These are phyloP conservation scores for Cryoendolithus antarcticus DNA, from an alignment of 2,329 filamentous ascomycete species.

Conservation along the genomic window DNA sequence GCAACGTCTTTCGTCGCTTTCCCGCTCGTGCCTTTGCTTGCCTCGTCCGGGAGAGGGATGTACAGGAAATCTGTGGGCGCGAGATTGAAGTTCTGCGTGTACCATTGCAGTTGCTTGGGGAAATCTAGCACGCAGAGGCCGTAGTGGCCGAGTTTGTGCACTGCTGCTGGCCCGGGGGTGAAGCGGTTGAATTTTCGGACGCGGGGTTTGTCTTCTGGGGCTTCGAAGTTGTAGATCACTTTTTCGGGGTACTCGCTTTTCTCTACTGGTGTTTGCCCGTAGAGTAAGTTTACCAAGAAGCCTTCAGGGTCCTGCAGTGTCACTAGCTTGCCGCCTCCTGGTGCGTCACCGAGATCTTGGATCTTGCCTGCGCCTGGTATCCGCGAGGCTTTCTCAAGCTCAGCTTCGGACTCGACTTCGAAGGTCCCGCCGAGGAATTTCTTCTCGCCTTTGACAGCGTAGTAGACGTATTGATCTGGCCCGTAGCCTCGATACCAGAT, in stretches of 20 bases:
- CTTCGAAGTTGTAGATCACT: constrained; percentile 25
- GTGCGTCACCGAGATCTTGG: constrained; percentile 24
- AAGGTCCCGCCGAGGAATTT: constrained; percentile 33
- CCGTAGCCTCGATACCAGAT: constrained; percentile 33
- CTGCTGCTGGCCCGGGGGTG: constrained; percentile 35
- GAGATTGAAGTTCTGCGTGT: constrained; percentile 36
- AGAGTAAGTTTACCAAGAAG: constrained; percentile 29
- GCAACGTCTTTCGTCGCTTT: constrained; percentile 12
- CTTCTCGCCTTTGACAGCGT: constrained; percentile 27
- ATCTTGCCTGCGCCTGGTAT: constrained; percentile 21
- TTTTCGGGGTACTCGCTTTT: constrained; percentile 18
- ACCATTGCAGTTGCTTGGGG: constrained; percentile 19
- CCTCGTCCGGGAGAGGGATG: constrained; percentile 7
- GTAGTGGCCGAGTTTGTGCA: constrained; percentile 40
- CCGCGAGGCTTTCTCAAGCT: constrained; percentile 29
- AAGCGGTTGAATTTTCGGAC: constrained; percentile 29
- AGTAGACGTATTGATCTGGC: constrained; percentile 33
- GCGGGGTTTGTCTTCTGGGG: constrained; percentile 23
- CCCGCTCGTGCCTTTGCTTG: constrained; percentile 4
- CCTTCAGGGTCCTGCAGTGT: constrained; percentile 29
- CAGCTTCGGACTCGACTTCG: constrained; percentile 29
- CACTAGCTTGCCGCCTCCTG: constrained; percentile 28
- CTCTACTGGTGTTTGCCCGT: constrained; percentile 22
- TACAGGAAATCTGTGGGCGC: constrained; percentile 32
- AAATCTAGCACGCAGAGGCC: constrained; percentile 28